A percentile compares a stretch with the other conserved stretches of the same genome.
These are phyloP conservation scores for Cutaneotrichosporon cavernicola DNA, from an alignment of 1,284 basidiomycete species.

Conservation along the genomic window DNA sequence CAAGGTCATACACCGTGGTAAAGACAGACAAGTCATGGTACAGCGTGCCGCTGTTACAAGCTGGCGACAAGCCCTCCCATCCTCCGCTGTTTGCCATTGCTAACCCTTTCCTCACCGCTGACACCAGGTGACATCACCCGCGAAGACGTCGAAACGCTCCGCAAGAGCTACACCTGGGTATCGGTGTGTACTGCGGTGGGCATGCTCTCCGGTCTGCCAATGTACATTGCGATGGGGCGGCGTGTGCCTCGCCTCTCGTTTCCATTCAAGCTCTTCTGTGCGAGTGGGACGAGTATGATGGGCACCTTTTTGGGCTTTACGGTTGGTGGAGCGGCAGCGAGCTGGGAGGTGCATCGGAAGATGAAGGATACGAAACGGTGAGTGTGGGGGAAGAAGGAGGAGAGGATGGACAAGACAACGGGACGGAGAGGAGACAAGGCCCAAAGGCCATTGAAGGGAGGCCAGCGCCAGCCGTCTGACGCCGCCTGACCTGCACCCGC, in stretches of 20 bases:
- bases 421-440: not conserved
- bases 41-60: not conserved
- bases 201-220: constrained; percentile 26
- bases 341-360: constrained; percentile 36
- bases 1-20: not conserved
- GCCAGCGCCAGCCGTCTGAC: too few relatives aligned
- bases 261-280: constrained; percentile 16
- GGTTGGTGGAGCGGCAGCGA: constrained; percentile 35
- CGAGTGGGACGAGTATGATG: constrained; percentile 12
- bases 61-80: not conserved
- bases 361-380: constrained; percentile 41
- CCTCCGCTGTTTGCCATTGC: too few relatives aligned
- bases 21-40: not conserved
- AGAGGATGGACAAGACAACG: not conserved
- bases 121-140: constrained; percentile 39
- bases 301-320: constrained; percentile 41
- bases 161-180: constrained; percentile 36
- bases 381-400: constrained; percentile 17
- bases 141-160: constrained; percentile 39
- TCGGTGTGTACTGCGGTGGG: constrained; percentile 26
- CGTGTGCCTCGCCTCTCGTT: constrained; percentile 14
- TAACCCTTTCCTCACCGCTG: not conserved
- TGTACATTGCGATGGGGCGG: constrained; percentile 23
- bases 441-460: too few relatives aligned
- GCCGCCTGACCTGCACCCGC: not conserved